These are phyloP conservation scores for Trifolium repens DNA, from an alignment of 306 rosid genomes.

Conservation along the genomic window DNA sequence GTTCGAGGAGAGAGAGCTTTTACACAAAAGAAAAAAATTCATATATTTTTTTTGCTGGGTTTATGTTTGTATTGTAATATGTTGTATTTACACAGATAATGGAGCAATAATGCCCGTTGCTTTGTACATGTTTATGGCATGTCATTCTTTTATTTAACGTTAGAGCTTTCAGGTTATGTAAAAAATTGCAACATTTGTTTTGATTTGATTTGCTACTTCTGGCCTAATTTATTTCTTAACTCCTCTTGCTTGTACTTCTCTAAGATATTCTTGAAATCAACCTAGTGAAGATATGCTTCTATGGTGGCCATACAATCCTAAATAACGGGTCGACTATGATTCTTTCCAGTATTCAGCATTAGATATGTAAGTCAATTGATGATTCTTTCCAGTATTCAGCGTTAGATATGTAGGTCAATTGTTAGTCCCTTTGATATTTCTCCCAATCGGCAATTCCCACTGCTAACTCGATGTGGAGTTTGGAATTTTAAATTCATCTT, in stretches of 20 bases:
- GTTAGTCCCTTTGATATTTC: too few relatives aligned
- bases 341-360: too few relatives aligned
- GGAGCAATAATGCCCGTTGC: constrained; percentile 90
- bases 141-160: constrained; percentile 34
- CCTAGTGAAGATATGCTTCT: not conserved
- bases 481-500: too few relatives aligned
- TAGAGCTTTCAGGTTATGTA: constrained; percentile 40
- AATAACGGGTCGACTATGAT: too few relatives aligned
- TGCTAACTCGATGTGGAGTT: too few relatives aligned
- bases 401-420: too few relatives aligned
- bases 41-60: constrained; percentile 31
- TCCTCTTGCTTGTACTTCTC: not conserved
- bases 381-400: too few relatives aligned
- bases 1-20: constrained; percentile 44
- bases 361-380: too few relatives aligned
- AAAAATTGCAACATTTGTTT: constrained; percentile 35
- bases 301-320: too few relatives aligned
- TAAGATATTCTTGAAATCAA: not conserved
- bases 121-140: constrained; percentile 55
- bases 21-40: constrained; percentile 22
- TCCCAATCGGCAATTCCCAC: too few relatives aligned
- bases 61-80: constrained; percentile 49
- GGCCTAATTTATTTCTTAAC: not conserved
- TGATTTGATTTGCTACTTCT: constrained; percentile 31
- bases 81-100: constrained; percentile 54